Evolutionary conservation across 192 early-diverging fungal species (phyloP), one percentile per base, ranked within the genome.

Genomic region (Polychytrium aggregatum): DNA sequence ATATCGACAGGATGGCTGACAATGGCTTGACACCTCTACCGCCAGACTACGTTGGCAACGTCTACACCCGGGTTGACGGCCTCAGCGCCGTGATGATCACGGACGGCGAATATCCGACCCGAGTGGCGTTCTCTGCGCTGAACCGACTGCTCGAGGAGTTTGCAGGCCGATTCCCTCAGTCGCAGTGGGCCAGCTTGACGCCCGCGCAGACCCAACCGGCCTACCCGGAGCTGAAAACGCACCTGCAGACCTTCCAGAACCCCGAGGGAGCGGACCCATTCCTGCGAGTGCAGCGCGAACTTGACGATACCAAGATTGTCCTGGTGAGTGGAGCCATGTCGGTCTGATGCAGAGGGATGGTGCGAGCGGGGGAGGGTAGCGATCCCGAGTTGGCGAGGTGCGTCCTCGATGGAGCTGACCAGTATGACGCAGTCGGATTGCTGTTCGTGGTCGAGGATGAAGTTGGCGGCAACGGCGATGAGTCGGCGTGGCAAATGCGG

Each of bases 231-330:
- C 57, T 95, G 28, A 66, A 72, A 41, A 65, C 71, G 24, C 84
- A 86, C 45, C 56, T 98, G 25, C 50, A 26, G 0, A 85, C 84
- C 56, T 87, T 84, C 56, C 92, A 98, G 77, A 88, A 96, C 63
- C 94, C 94, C 31, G 77, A 88, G 45, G 78, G 82, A 48, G 83
- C 84, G 6, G 92, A 98, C 64, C 86, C 82, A 2, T 87, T 96
- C 50, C 81, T 94, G 80, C 76, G 79, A 57, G 87, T 98, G 37
- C 94, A 96, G 70, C 75, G 79, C 56, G 92, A 98, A 63, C 63
- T 98, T 67, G 94, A 98, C 55, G 90, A 98, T 63, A 98, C 94
- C 9, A 98, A 90, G 64, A 82, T 81, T 36, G 83, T 98, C 27
- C 54, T 98, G 71, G 83, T 85, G 58, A 46, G 62, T 60, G 25